These are phyloP conservation scores for Penicillium sp. DNA, from an alignment of 2,329 filamentous ascomycete genomes.

Conservation along the genomic window DNA sequence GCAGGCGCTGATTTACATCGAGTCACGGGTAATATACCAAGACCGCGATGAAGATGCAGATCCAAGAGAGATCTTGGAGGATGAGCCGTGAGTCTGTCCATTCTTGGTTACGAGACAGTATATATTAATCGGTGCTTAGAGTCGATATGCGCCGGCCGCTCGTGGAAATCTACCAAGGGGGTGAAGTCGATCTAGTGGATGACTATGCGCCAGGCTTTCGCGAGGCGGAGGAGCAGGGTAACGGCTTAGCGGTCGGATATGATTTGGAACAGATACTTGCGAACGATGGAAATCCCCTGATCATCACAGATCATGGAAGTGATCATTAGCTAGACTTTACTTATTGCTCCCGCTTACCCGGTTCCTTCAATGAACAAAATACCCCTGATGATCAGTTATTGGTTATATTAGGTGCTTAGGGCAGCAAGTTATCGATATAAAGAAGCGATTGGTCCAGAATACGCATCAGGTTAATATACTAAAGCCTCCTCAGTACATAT, in stretches of 20 bases:
- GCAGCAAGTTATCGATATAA: too few relatives aligned
- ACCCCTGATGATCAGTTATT: too few relatives aligned
- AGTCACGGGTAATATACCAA: background rate
- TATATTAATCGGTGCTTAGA: background rate
- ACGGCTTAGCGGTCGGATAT: slow-evolving; percentile 3
- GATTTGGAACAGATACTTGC: slow-evolving; percentile 1
- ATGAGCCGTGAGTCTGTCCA: slow-evolving; percentile 1
- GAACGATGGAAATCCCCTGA: slow-evolving; percentile 1
- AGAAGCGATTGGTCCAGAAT: too few relatives aligned
- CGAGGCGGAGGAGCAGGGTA: slow-evolving; percentile 7
- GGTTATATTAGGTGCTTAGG: too few relatives aligned
- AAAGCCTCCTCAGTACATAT: too few relatives aligned
- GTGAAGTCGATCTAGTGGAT: background rate
- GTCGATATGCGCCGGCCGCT: slow-evolving; percentile 2
- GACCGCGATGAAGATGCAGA: background rate
- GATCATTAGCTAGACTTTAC: too few relatives aligned
- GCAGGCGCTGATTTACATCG: background rate
- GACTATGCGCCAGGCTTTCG: slow-evolving; percentile 3
- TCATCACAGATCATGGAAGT: background rate
- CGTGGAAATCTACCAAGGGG: slow-evolving; percentile 1
- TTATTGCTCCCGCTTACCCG: too few relatives aligned
- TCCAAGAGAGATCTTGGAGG: background rate
- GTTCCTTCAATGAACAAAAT: too few relatives aligned
- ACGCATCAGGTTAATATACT: too few relatives aligned
- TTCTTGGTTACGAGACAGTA: background rate